phyloP scores from a whole-genome alignment of 2,329 filamentous ascomycete genomes.

The Camptophora hylomeconis region DNA sequence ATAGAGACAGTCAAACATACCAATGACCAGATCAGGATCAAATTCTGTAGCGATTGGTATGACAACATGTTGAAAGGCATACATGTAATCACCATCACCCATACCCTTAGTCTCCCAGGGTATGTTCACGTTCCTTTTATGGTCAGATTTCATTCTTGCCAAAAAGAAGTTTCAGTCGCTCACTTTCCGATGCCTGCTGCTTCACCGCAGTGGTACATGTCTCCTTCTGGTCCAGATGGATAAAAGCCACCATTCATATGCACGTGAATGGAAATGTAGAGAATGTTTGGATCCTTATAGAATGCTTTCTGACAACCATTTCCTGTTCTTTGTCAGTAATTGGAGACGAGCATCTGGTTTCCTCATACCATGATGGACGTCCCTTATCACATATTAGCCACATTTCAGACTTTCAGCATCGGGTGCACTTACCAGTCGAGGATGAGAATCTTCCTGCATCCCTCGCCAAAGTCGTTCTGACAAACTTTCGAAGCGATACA shows the following conservation, averaged over 20 bases:
- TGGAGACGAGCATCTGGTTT: background rate
- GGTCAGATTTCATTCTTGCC: constrained; percentile 8
- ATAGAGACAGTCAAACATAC: constrained; percentile 22
- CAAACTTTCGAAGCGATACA: constrained; percentile 83
- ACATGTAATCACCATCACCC: constrained; percentile 94
- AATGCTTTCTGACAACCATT: constrained; percentile 96
- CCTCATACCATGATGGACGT: constrained; percentile 49
- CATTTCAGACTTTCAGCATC: too few relatives aligned
- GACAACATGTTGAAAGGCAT: constrained; percentile 86
- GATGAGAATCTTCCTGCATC: constrained; percentile 79
- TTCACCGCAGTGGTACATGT: constrained; percentile 46
- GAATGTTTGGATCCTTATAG: constrained; percentile 83
- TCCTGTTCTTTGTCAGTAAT: constrained; percentile 36
- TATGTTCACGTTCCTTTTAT: constrained; percentile 50
- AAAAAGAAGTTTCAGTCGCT: constrained; percentile 12
- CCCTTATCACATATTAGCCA: constrained; percentile 35
- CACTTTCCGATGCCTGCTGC: constrained; percentile 45
- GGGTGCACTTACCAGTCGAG: constrained; percentile 67
- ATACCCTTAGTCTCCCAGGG: constrained; percentile 61
- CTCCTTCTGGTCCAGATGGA: constrained; percentile 48
- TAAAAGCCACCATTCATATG: constrained; percentile 78
- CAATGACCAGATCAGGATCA: constrained; percentile 80
- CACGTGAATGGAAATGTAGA: constrained; percentile 92
- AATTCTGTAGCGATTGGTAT: constrained; percentile 96
- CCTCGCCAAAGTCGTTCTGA: constrained; percentile 64